Conservation (phyloP, 441 rosid genomes). For the Pelargonium myrrhifolium region DNA sequence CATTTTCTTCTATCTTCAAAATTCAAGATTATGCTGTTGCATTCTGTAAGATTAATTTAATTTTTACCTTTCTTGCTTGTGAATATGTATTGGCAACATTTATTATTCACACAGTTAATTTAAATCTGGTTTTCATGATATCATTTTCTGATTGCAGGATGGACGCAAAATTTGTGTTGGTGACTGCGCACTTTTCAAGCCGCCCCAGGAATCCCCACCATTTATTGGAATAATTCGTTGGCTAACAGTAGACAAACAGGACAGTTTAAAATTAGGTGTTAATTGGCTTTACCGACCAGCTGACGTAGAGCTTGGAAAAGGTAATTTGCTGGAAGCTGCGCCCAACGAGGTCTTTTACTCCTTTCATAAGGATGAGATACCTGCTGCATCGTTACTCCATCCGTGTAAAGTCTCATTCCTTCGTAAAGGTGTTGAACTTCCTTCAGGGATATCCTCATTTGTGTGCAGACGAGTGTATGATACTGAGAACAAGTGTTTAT, state of each 20-base stretch:
- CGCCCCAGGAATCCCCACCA: conserved; percentile 66
- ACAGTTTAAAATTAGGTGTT: conserved; percentile 45
- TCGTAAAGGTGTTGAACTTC: conserved; percentile 67
- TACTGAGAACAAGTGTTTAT: conserved; percentile 55
- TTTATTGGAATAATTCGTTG: conserved; percentile 70
- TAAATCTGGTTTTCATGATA: neutral
- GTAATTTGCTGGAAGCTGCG: conserved; percentile 69
- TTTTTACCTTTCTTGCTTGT: neutral
- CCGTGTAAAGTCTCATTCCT: conserved; percentile 89
- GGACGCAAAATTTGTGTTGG: conserved; percentile 79
- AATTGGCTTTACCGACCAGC: conserved; percentile 84
- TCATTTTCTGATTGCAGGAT: conserved; percentile 38
- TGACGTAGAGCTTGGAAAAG: conserved; percentile 84
- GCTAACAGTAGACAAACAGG: conserved; percentile 41
- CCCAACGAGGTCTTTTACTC: conserved; percentile 91
- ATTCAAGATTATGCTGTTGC: neutral
- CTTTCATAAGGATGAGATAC: conserved; percentile 85
- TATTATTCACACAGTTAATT: neutral
- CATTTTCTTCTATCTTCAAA: neutral
- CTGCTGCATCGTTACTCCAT: conserved; percentile 75
- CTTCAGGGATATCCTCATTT: conserved; percentile 67
- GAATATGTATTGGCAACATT: neutral
- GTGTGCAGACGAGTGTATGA: conserved; percentile 86
- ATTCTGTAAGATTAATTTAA: neutral
- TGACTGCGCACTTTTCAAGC: conserved; percentile 87